Base-by-base conservation (phyloP, 345 rosid genomes). In the Cardamine occulta region DNA sequence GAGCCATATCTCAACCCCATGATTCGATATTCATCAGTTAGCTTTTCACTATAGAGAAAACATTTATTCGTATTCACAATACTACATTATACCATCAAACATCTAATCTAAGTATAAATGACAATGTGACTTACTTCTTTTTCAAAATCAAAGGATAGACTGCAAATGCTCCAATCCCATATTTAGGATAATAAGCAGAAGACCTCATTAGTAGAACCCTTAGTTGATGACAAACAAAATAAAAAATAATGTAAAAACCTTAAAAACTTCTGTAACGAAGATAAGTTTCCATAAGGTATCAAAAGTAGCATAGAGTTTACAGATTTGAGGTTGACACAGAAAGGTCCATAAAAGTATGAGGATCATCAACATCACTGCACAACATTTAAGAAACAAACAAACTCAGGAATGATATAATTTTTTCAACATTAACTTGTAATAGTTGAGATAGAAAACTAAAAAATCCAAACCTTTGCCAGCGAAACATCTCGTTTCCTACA, bases 1-100 rank as follows among this genome's bases (percentile, higher is more conserved):
- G 94, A 82, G 74, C 94, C 96, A 79, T 89, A 93, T 84, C 97
- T 89, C 84, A 91, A 74, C 63, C 97, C 98, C 88, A 93, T 78
- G 17, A 87, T 71, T 80, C 96, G 91, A 68, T 74, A 80, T 70
- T 86, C 86, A 63, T 87, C 89, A 70, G 92, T 66, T 65, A 82
- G 37, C 57, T 68, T 48, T 74, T 85, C 88, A 83, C 82, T 76
- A 51, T 17, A 79, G 53, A 60, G 64, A 65, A 8, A 7, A 17
- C 28, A 56, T 15, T 32, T 24, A 7, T 12, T 54, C 56, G 28
- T 53, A 18, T 31, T 37, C 24, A 29, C 5, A 54, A 54, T 14
- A 26, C 4, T 28, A 21, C 6, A 68, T 18, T 7, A 26, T 12
- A 18, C 2, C 44, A 56, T 17, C 2, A 68, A 68, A 52, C 31